Percentiles rank a stretch among this genome's conserved stretches.
These are phyloP conservation scores for Panaeolus cyanescens DNA, from an alignment of 768 basidiomycete species.

Conservation along the genomic window DNA sequence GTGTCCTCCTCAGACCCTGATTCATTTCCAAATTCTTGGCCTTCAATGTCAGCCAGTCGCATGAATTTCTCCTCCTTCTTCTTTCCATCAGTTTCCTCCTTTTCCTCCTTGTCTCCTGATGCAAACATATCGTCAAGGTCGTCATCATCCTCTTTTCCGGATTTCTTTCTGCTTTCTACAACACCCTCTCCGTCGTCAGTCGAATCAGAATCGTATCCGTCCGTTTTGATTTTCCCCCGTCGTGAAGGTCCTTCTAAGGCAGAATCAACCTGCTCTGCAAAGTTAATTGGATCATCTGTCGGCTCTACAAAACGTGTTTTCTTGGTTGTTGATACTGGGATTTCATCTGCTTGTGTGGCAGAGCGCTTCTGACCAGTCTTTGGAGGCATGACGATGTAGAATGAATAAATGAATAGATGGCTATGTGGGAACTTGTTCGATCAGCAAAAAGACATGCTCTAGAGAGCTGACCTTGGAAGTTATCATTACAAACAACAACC, in stretches of 20 bases:
- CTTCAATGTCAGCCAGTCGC: constrained; percentile 93
- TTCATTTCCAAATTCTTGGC: constrained; percentile 80
- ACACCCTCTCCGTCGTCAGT: constrained; percentile 96
- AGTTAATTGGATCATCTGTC: constrained; percentile 70
- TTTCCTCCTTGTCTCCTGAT: constrained; percentile 58
- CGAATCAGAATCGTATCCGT: constrained; percentile 92
- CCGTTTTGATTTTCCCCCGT: constrained; percentile 77
- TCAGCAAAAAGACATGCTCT: constrained; percentile 72
- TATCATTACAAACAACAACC: background rate
- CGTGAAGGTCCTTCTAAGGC: constrained; percentile 71
- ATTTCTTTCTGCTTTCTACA: constrained; percentile 75
- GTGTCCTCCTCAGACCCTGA: constrained; percentile 38
- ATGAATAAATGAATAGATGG: background rate
- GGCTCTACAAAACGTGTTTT: constrained; percentile 83
- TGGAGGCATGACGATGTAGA: constrained; percentile 29
- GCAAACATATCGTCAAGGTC: constrained; percentile 86
- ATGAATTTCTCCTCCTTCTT: constrained; percentile 75
- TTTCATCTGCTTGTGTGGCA: constrained; percentile 26
- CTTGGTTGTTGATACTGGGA: constrained; percentile 42
- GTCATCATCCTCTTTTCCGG: constrained; percentile 49
- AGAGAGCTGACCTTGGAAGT: constrained; percentile 58
- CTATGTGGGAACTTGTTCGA: background rate
- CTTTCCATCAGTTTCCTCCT: constrained; percentile 36
- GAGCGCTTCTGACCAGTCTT: constrained; percentile 39
- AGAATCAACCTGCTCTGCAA: constrained; percentile 77